Percentiles rank a stretch among this genome's conserved stretches.
Conservation (phyloP, 192 early-diverging fungal species). For the Umbelopsis sp. region DNA sequence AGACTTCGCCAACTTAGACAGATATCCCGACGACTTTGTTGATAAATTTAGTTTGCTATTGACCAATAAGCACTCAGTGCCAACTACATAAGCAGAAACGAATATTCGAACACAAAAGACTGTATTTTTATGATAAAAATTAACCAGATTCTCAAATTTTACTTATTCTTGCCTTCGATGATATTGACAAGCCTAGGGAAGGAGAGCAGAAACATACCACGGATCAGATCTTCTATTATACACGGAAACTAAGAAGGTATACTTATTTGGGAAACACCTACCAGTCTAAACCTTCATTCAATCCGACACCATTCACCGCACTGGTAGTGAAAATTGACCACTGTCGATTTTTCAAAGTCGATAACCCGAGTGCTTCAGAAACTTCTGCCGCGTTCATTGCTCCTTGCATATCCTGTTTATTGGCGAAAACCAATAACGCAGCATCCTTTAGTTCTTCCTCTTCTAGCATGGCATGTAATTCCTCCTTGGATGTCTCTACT, state of each 20-base stretch:
- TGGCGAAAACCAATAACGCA: slow-evolving; percentile 92
- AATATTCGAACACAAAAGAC: too few species aligned
- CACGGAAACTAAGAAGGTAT: too few species aligned
- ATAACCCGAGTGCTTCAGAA: slow-evolving; percentile 81
- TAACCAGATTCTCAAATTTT: neutral
- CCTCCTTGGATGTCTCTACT: slow-evolving; percentile 84
- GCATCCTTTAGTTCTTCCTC: slow-evolving; percentile 93
- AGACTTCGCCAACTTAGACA: too few species aligned
- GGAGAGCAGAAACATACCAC: neutral
- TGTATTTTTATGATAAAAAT: neutral
- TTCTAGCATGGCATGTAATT: slow-evolving; percentile 90
- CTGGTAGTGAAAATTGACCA: slow-evolving; percentile 96
- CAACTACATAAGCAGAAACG: too few species aligned
- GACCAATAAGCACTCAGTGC: too few species aligned
- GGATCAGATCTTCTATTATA: neutral
- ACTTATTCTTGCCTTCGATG: slow-evolving; percentile 43
- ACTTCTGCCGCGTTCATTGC: slow-evolving; percentile 92
- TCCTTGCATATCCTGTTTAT: slow-evolving; percentile 97
- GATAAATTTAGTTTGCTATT: too few species aligned
- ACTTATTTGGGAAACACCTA: slow-evolving; percentile 43
- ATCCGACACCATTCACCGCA: slow-evolving; percentile 92
- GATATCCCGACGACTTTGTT: too few species aligned
- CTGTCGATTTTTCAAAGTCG: slow-evolving; percentile 82
- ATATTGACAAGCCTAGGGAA: slow-evolving; percentile 47
- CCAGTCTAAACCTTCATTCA: slow-evolving; percentile 94